phyloP scores from a whole-genome alignment of 345 rosid genomes.

The Populus euphratica region DNA sequence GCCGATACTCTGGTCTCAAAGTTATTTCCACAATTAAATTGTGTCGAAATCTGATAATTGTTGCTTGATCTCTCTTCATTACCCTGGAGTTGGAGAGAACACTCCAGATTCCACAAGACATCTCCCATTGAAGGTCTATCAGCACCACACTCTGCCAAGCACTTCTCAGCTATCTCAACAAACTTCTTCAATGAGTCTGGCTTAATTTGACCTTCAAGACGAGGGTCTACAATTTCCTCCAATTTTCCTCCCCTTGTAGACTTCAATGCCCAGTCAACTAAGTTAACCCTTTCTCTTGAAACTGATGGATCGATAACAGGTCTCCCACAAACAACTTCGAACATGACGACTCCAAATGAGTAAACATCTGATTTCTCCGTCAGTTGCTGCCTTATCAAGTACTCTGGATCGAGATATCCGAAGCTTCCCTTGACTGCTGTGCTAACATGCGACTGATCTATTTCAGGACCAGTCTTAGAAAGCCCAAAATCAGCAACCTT shows the following conservation, averaged over 20 bases:
- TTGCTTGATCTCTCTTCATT: constrained; percentile 30
- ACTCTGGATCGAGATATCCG: constrained; percentile 67
- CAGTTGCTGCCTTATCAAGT: constrained; percentile 48
- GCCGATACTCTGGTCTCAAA: constrained; percentile 25
- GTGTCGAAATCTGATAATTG: neutral
- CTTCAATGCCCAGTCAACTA: constrained; percentile 56
- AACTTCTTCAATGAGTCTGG: constrained; percentile 50
- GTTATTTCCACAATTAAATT: constrained; percentile 14
- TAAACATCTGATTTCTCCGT: constrained; percentile 63
- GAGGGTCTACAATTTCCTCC: constrained; percentile 48
- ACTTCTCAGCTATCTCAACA: constrained; percentile 55
- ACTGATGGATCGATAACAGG: constrained; percentile 57
- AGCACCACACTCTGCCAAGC: constrained; percentile 43
- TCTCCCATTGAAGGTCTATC: constrained; percentile 69
- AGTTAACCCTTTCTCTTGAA: constrained; percentile 49
- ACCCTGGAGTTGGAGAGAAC: constrained; percentile 45
- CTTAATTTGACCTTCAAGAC: constrained; percentile 40
- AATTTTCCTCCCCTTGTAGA: constrained; percentile 29
- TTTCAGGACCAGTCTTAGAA: constrained; percentile 61
- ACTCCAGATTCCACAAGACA: constrained; percentile 64
- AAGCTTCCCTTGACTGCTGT: constrained; percentile 79
- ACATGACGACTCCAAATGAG: constrained; percentile 69
- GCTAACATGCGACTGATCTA: constrained; percentile 69
- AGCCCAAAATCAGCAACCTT: constrained; percentile 76
- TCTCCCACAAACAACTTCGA: constrained; percentile 56